Evolutionary conservation across 441 rosid species (phyloP).

Genomic region (Bocquillonia castaneifolia): DNA sequence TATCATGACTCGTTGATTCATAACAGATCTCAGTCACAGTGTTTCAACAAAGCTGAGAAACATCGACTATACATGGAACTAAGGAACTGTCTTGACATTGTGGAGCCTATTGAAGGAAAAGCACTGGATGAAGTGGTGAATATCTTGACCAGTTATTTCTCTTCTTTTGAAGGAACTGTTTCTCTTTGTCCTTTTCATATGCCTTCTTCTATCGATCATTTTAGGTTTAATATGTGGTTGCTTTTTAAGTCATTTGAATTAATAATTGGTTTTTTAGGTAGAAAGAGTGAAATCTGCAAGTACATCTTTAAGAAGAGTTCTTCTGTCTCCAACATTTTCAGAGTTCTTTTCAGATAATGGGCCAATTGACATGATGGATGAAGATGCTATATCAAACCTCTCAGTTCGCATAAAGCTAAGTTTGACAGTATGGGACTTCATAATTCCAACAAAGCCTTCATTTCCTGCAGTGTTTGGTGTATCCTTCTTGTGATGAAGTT

Average conservation of each 20-base stretch:
- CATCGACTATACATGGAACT: conserved; percentile 59
- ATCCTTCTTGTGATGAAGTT: conserved; percentile 36
- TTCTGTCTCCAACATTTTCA: conserved; percentile 75
- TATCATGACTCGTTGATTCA: conserved; percentile 20
- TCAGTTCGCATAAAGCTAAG: conserved; percentile 68
- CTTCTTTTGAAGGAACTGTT: not conserved
- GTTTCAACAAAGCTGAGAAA: conserved; percentile 61
- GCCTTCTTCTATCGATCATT: not conserved
- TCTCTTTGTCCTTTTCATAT: not conserved
- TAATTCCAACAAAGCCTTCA: conserved; percentile 82
- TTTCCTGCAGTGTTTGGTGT: conserved; percentile 94
- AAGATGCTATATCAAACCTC: conserved; percentile 82
- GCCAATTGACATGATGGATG: conserved; percentile 79
- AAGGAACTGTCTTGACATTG: conserved; percentile 55
- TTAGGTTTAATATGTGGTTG: conserved; percentile 5
- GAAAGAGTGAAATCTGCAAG: conserved; percentile 74
- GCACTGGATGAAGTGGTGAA: conserved; percentile 71
- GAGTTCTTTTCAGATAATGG: conserved; percentile 80
- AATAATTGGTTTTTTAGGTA: conserved; percentile 51
- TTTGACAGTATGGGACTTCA: conserved; percentile 91
- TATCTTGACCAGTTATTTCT: conserved; percentile 13
- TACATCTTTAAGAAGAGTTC: conserved; percentile 73
- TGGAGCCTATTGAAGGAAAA: conserved; percentile 75
- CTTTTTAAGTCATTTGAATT: conserved; percentile 31
- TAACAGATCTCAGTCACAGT: conserved; percentile 46